phyloP scores from a whole-genome alignment of 2,329 filamentous ascomycete genomes.

The Eurotiales sp. region DNA sequence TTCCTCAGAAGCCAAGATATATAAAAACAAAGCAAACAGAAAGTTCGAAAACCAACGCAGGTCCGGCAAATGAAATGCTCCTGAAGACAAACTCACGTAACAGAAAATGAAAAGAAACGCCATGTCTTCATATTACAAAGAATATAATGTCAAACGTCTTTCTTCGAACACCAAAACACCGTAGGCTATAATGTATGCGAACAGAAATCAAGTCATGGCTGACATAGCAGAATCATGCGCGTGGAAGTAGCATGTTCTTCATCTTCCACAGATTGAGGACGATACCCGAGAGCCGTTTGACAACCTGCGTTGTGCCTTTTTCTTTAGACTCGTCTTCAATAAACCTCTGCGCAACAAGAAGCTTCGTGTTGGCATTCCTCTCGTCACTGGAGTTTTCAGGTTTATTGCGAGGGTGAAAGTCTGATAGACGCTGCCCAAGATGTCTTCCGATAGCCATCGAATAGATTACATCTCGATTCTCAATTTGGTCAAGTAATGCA shows the following conservation, averaged over 20 bases:
- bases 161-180: slow-evolving; percentile 15
- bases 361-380: slow-evolving; percentile 61
- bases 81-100: background rate
- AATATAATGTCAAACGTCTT: background rate
- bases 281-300: slow-evolving; percentile 66
- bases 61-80: slow-evolving; percentile 1
- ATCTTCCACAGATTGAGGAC: slow-evolving; percentile 54
- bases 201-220: background rate
- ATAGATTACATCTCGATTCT: slow-evolving; percentile 88
- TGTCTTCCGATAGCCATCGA: slow-evolving; percentile 78
- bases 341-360: slow-evolving; percentile 67
- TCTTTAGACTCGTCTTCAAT: slow-evolving; percentile 62
- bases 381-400: slow-evolving; percentile 60
- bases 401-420: slow-evolving; percentile 55
- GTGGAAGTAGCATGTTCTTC: slow-evolving; percentile 16
- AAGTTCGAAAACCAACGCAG: background rate
- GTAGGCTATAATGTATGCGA: slow-evolving; percentile 7
- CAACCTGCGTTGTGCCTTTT: slow-evolving; percentile 70
- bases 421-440: slow-evolving; percentile 62
- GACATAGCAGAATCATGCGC: slow-evolving; percentile 15
- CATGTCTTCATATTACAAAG: slow-evolving; percentile 11
- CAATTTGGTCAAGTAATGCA: slow-evolving; percentile 69
- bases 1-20: background rate
- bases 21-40: background rate
- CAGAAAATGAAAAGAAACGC: slow-evolving; percentile 12